Percentiles rank a stretch among this genome's conserved stretches.
phyloP scores from a whole-genome alignment of 345 rosid genomes.

The Lepidium africanum region DNA sequence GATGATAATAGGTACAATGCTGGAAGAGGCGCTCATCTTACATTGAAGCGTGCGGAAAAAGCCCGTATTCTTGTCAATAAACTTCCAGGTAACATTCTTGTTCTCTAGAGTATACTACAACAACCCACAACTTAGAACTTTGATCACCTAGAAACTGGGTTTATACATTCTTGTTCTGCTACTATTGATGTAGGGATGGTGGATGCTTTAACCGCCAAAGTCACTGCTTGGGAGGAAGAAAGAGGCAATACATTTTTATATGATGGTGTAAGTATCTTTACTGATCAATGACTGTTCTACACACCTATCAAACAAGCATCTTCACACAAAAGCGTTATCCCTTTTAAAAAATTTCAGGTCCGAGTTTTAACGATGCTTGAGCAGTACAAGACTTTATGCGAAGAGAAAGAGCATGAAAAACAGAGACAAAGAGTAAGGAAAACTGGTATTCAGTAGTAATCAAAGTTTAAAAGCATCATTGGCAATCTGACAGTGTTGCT shows the following conservation, averaged over 20 bases:
- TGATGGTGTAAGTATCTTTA: slow-evolving; percentile 58
- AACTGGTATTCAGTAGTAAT: not conserved
- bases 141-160: not conserved
- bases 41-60: slow-evolving; percentile 69
- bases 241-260: slow-evolving; percentile 54
- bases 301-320: not conserved
- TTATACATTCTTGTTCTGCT: not conserved
- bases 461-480: not conserved
- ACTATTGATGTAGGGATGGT: slow-evolving; percentile 45
- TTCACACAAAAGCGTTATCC: not conserved
- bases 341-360: slow-evolving; percentile 23
- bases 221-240: slow-evolving; percentile 58
- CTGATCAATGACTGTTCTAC: not conserved
- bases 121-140: not conserved
- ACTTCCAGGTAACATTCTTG: slow-evolving; percentile 51
- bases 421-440: slow-evolving; percentile 50
- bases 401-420: slow-evolving; percentile 55
- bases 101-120: not conserved
- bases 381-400: slow-evolving; percentile 40
- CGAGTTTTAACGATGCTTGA: slow-evolving; percentile 57
- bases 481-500: not conserved
- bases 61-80: slow-evolving; percentile 56
- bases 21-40: slow-evolving; percentile 71
- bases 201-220: slow-evolving; percentile 46
- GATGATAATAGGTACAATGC: slow-evolving; percentile 72